Conservation (phyloP, 805 yeast genomes). For the Kluyveromyces aestuarii region DNA sequence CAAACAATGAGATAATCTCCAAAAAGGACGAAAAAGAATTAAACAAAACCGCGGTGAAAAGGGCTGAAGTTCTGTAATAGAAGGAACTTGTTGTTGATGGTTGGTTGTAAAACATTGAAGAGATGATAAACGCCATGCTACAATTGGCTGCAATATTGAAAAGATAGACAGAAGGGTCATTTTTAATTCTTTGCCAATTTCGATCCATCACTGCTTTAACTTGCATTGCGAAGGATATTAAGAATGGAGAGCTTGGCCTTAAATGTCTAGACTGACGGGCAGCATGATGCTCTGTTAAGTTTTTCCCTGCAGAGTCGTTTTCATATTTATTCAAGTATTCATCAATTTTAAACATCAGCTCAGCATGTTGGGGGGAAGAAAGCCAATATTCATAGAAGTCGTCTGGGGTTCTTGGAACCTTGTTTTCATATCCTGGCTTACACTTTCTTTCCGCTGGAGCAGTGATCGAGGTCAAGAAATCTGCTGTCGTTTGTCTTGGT, state of each 20-base stretch:
- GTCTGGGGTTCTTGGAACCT: conserved; percentile 42
- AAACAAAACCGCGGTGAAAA: conserved; percentile 56
- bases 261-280: conserved; percentile 41
- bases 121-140: conserved; percentile 41
- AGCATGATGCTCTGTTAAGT: conserved; percentile 30
- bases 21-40: conserved; percentile 53
- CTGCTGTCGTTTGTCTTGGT: conserved; percentile 51
- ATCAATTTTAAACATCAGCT: conserved; percentile 38
- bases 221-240: conserved; percentile 42
- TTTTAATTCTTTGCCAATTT: conserved; percentile 38
- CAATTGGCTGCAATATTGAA: conserved; percentile 35
- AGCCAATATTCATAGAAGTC: conserved; percentile 48
- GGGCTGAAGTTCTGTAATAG: conserved; percentile 46
- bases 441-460: conserved; percentile 42
- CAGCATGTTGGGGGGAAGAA: conserved; percentile 34
- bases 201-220: conserved; percentile 36
- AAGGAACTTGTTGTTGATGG: conserved; percentile 34
- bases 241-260: conserved; percentile 38
- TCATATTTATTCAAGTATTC: conserved; percentile 7
- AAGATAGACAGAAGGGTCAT: conserved; percentile 36
- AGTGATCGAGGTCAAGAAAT: conserved; percentile 47
- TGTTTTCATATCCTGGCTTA: conserved; percentile 34
- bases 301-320: conserved; percentile 5
- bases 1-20: conserved; percentile 44
- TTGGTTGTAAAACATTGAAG: conserved; percentile 45